Base-by-base conservation (phyloP, 768 basidiomycete species). In the Amylocystis lapponica region DNA sequence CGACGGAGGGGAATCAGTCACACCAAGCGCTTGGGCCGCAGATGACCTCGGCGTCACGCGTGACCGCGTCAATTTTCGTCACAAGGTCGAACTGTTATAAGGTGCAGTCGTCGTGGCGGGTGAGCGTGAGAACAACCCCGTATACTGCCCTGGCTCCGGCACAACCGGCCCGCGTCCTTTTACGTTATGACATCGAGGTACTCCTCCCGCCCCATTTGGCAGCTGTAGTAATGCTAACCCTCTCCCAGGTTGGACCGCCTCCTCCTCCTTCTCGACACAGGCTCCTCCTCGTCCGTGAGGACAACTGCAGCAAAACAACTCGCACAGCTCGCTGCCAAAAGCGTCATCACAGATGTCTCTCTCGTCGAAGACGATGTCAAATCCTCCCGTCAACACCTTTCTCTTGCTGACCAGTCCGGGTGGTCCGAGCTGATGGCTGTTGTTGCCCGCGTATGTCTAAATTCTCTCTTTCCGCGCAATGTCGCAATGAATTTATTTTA, bases 301-400 rank as follows among this genome's bases (percentile, higher is more conserved):
- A 81, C 81, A 49, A 96, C 96, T n/a, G 95, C 96, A 0, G 94
- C 94, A 4, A 93, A 91, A 57, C 96, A 99, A 62, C 74, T 99
- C 34, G 93, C 93, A 0, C 89, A 94, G 50, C 72, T 99, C 40
- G 92, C 92, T 0, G 83, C 79, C 16, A 85, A 91, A 64, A 83
- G 83, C 52, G 85, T 96, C 46, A 80, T 82, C 44, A 81, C 76
- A 58, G 87, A 91, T 71, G 83, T 88, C 40, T 71, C 79, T n/a
- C 67, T 82, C 19, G 60, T 58, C 52, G 84, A 88, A 56, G 86
- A 90, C 48, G 81, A 88, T 61, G 66, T 84, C 52, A 88, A 87
- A 60, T 67, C 75, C 26, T 68, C 58, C 42, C 75, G 80, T 35
- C 76, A 78, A 47, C 77, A 81, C 62, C 68, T 74, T 17, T 66